These are phyloP conservation scores for Sporisorium exsertum DNA, from an alignment of 1,284 basidiomycete species.

Conservation along the genomic window DNA sequence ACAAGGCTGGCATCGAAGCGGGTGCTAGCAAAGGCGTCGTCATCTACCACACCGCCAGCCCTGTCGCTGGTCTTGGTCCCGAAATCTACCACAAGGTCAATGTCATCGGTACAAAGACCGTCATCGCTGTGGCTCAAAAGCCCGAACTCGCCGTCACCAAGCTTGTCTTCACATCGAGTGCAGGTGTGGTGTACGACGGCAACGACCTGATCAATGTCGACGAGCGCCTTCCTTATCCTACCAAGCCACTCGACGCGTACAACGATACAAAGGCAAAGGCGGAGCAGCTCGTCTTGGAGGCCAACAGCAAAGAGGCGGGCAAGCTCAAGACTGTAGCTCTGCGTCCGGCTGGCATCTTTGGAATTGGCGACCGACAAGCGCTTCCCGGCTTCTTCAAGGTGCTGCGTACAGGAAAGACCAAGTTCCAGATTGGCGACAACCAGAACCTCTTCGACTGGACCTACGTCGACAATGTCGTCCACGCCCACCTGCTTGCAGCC, in stretches of 20 bases:
- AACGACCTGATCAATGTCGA: slow-evolving; percentile 85
- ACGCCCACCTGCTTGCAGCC: slow-evolving; percentile 92
- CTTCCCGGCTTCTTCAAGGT: slow-evolving; percentile 84
- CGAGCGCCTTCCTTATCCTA: slow-evolving; percentile 84
- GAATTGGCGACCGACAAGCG: slow-evolving; percentile 91
- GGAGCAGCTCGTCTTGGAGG: slow-evolving; percentile 83
- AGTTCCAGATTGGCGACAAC: slow-evolving; percentile 94
- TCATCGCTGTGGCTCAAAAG: slow-evolving; percentile 81
- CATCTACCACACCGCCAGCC: slow-evolving; percentile 94
- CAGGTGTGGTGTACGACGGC: slow-evolving; percentile 91
- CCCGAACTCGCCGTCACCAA: slow-evolving; percentile 76
- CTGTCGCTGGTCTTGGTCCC: slow-evolving; percentile 76
- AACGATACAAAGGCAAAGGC: slow-evolving; percentile 96
- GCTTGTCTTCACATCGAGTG: slow-evolving; percentile 94
- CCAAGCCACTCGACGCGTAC: slow-evolving; percentile 86
- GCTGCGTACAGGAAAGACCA: slow-evolving; percentile 82
- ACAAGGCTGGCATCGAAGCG: slow-evolving; percentile 45
- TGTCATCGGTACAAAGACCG: slow-evolving; percentile 86
- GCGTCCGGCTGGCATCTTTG: slow-evolving; percentile 96
- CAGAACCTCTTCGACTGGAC: slow-evolving; percentile 97
- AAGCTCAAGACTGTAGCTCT: slow-evolving; percentile 85
- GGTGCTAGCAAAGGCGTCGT: slow-evolving; percentile 45
- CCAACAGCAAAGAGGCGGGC: slow-evolving; percentile 81
- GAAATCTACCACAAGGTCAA: slow-evolving; percentile 92
- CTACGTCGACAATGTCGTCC: slow-evolving; percentile 94